Conservation (phyloP, 345 rosid species). For the Salix brachista region DNA sequence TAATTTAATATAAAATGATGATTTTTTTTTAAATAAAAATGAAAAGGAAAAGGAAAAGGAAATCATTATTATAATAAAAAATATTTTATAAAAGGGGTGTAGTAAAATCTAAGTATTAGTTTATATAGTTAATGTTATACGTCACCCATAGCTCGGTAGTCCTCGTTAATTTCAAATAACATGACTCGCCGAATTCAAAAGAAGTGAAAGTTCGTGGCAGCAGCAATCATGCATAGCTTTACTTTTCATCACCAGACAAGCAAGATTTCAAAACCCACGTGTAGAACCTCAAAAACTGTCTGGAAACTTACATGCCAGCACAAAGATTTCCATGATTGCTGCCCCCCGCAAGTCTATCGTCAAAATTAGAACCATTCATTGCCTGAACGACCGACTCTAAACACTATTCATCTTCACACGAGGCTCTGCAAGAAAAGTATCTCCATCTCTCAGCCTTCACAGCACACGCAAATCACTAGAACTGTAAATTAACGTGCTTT, state of each 20-base stretch:
- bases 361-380: background rate
- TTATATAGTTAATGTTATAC: no score
- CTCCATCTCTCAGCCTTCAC: background rate
- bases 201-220: background rate
- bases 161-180: background rate
- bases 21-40: no score
- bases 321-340: background rate
- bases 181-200: background rate
- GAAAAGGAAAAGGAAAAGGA: no score
- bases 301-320: background rate
- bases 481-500: background rate
- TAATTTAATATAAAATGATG: no score
- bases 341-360: background rate
- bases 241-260: background rate
- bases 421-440: background rate
- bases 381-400: background rate
- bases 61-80: no score
- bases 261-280: constrained; percentile 1
- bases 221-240: background rate
- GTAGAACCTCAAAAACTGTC: background rate
- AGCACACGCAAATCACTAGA: background rate
- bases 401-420: constrained; percentile 4
- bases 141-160: background rate
- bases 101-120: no score
- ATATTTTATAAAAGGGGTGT: no score